Conservation (phyloP, 306 rosid species). For the Inga leiocalycina region DNA sequence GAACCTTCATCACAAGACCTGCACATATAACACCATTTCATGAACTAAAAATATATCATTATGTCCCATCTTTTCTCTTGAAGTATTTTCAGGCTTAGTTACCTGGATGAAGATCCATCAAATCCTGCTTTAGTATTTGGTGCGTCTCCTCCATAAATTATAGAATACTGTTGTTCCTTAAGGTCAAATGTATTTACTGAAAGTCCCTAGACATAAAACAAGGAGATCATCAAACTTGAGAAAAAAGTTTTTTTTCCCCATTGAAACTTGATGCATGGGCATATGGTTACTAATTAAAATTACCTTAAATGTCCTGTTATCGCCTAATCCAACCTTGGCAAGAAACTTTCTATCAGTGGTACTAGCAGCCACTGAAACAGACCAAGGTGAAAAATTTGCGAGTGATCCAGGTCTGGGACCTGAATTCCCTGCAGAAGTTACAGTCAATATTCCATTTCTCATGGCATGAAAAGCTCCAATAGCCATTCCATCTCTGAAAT, state of each 20-base stretch:
- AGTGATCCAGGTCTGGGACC: slow-evolving; percentile 39
- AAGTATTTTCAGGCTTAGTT: background rate
- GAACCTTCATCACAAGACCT: background rate
- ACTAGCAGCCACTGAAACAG: slow-evolving; percentile 55
- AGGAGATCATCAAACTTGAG: background rate
- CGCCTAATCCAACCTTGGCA: slow-evolving; percentile 41
- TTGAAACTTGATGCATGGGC: background rate
- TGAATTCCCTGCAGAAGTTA: slow-evolving; percentile 37
- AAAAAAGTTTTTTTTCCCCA: too few relatives aligned
- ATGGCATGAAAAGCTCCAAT: slow-evolving; percentile 63
- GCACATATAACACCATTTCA: background rate
- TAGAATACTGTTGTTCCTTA: background rate
- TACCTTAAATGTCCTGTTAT: slow-evolving; percentile 38
- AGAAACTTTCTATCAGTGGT: slow-evolving; percentile 52
- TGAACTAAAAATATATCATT: background rate
- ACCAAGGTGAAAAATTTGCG: slow-evolving; percentile 48
- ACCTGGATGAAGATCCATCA: slow-evolving; percentile 27
- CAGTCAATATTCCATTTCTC: slow-evolving; percentile 47
- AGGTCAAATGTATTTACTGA: slow-evolving; percentile 32
- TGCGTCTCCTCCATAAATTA: slow-evolving; percentile 34
- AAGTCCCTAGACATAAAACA: slow-evolving; percentile 26
- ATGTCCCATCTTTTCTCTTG: background rate
- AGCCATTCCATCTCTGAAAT: slow-evolving; percentile 21
- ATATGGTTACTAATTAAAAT: background rate
- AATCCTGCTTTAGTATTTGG: slow-evolving; percentile 1